Evolutionary conservation across 345 rosid genomes (phyloP).

Genomic region (Rhodamnia argentea): DNA sequence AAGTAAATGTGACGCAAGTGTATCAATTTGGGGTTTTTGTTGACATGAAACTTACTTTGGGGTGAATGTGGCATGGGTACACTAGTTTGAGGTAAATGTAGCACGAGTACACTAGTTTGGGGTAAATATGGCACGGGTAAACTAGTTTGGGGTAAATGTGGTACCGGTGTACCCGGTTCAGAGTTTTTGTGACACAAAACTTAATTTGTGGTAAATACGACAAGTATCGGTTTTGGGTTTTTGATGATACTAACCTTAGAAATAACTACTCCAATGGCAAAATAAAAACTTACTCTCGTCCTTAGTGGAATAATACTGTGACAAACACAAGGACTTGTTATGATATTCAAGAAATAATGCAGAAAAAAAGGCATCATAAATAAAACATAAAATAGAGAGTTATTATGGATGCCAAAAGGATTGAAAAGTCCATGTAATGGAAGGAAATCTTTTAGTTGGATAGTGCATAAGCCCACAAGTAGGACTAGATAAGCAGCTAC

Average conservation of each 20-base stretch:
- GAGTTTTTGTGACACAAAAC: not conserved
- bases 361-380: not conserved
- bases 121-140: not conserved
- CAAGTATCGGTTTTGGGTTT: not conserved
- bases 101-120: not conserved
- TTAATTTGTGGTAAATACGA: not conserved
- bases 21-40: not conserved
- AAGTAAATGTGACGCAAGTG: not conserved
- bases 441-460: not conserved
- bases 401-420: not conserved
- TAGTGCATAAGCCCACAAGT: not conserved
- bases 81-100: not conserved
- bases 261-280: not conserved
- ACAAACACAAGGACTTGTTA: not conserved
- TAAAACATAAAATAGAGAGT: not conserved
- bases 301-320: not conserved
- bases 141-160: not conserved
- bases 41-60: not conserved
- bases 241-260: not conserved
- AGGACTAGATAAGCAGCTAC: not conserved
- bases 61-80: not conserved
- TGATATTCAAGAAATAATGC: not conserved
- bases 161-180: not conserved
- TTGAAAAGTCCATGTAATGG: not conserved
- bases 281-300: not conserved